Percentiles rank a stretch among this genome's conserved stretches.
Conservation (phyloP, 257 asterid genomes). For the Solanum megistacrolobum region DNA sequence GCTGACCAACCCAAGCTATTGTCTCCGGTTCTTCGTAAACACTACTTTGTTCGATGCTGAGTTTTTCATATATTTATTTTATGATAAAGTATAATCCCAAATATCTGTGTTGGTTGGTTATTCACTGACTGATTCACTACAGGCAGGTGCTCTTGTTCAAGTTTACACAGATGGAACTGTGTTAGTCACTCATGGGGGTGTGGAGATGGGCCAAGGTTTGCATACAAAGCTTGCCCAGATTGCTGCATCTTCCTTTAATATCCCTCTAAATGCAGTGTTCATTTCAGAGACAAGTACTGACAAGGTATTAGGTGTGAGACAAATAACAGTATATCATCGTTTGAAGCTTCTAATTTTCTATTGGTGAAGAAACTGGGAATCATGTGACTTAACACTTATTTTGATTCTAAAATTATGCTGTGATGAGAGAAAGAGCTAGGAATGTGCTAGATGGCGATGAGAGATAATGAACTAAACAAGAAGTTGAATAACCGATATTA, state of each 20-base stretch:
- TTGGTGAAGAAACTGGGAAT: background rate
- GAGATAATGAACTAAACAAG: background rate
- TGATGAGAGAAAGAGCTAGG: background rate
- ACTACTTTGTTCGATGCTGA: background rate
- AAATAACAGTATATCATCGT: background rate
- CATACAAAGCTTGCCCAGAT: constrained; percentile 95
- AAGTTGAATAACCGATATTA: background rate
- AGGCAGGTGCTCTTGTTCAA: constrained; percentile 99
- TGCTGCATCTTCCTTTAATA: constrained; percentile 78
- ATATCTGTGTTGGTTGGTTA: background rate
- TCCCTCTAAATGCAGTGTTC: constrained; percentile 83
- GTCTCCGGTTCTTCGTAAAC: background rate
- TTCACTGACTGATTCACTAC: background rate
- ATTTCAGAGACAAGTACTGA: constrained; percentile 97
- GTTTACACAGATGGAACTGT: constrained; percentile 97
- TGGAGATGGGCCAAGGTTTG: constrained; percentile 99
- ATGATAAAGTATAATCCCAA: background rate
- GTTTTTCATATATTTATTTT: background rate
- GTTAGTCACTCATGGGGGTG: constrained; percentile 95
- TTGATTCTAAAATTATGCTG: background rate
- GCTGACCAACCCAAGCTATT: background rate
- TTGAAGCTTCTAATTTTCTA: background rate
- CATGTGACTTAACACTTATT: background rate
- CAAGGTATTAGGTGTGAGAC: constrained; percentile 41
- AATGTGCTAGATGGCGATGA: background rate